Evolutionary conservation across 2,329 filamentous ascomycete species (phyloP), one percentile per base, ranked within the genome.

Genomic region (Botrytis galanthina): DNA sequence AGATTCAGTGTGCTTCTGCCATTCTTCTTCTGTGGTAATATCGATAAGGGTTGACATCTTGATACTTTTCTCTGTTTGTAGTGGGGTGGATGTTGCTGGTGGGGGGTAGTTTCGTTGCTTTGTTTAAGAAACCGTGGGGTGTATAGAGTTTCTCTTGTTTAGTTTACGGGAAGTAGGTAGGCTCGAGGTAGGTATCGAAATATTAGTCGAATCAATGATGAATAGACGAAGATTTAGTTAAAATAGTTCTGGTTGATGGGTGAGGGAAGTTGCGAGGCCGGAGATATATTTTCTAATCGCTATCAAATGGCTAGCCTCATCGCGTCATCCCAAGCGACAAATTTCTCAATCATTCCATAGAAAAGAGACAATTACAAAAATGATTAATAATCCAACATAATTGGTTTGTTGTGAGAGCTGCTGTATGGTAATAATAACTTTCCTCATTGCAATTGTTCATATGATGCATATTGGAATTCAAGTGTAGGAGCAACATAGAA

Each of bases 21-120:
- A 98, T 79, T 90, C 90, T 78, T 87, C 84, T 79, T 94, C 89
- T 78, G 88, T 90, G 78, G 89, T 88, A 83, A 98, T 91, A 80
- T 97, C 92, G 77, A 87, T 89, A 80, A 98, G 89, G 74, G 88
- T 90, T 77, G 92, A 93, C 92, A 95, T 95, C 75, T 77, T 84
- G 78, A 39, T 70, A n/a, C 42, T 48, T 51, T 39, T 63, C 48
- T 39, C 35, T 20, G 32, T 57, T 35, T 44, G 42, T 63, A 29
- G 71, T 54, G 71, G 57, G 66, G 64, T 61, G 37, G 51, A 68
- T 72, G 70, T 61, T 39, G 29, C 59, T 72, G 71, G 35, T 63
- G 69, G 59, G 69, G 68, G 71, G 57, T 32, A 64, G 32, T 26
- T 61, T 54, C 9, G n/a, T 5, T 16, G 51, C 39, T 60, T 68